These are phyloP conservation scores for Dianthus caryophyllus DNA, from an alignment of 148 eudicot genomes.

Conservation along the genomic window DNA sequence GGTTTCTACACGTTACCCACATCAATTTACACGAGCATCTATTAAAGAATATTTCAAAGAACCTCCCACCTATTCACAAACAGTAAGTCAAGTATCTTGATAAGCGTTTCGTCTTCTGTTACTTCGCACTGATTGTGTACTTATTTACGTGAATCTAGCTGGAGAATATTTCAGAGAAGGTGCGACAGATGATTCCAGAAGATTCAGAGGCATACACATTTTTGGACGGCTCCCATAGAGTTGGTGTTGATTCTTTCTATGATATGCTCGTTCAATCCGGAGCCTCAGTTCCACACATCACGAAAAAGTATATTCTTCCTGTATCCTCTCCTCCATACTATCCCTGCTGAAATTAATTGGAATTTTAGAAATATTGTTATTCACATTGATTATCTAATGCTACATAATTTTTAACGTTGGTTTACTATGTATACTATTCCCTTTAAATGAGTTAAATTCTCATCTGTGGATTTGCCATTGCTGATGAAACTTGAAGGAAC, in stretches of 20 bases:
- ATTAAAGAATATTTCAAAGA: conserved; percentile 55
- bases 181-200: conserved; percentile 52
- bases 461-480: background rate
- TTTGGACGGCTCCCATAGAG: conserved; percentile 33
- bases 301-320: conserved; percentile 49
- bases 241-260: conserved; percentile 63
- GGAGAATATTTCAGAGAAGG: conserved; percentile 47
- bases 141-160: conserved; percentile 27
- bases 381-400: background rate
- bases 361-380: background rate
- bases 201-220: conserved; percentile 55
- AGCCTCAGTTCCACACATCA: conserved; percentile 50
- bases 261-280: conserved; percentile 67
- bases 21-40: conserved; percentile 46
- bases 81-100: conserved; percentile 31
- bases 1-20: conserved; percentile 60
- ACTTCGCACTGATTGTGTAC: conserved; percentile 12
- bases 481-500: background rate
- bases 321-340: background rate
- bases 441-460: background rate
- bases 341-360: background rate
- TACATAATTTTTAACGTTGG: background rate
- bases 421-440: background rate
- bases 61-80: conserved; percentile 36
- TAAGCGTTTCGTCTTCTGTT: background rate